A percentile compares a stretch with the other conserved stretches of the same genome.
These are phyloP conservation scores for Chloris gayana DNA, from an alignment of 176 grass and related monocot genomes.

Conservation along the genomic window DNA sequence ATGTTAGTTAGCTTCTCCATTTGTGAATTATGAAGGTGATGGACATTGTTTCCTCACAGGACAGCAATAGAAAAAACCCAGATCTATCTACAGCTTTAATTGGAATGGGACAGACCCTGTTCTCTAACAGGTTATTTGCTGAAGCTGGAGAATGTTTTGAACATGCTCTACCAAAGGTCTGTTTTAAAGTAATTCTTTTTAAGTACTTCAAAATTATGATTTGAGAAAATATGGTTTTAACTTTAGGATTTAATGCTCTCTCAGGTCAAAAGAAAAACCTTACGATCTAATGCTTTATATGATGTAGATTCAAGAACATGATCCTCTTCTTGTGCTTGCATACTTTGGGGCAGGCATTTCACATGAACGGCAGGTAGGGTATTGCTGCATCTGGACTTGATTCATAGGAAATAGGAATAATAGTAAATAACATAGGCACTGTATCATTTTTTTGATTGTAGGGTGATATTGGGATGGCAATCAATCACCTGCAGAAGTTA, in stretches of 20 bases:
- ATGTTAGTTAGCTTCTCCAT: slow-evolving; percentile 15
- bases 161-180: slow-evolving; percentile 75
- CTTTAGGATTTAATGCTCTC: not conserved
- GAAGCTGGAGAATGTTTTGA: slow-evolving; percentile 78
- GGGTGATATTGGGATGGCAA: slow-evolving; percentile 68
- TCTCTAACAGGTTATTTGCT: slow-evolving; percentile 55
- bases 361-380: slow-evolving; percentile 57
- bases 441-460: slow-evolving; percentile 39
- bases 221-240: slow-evolving; percentile 7
- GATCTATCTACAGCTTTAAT: slow-evolving; percentile 64
- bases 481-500: slow-evolving; percentile 73
- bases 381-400: not conserved
- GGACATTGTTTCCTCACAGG: slow-evolving; percentile 47
- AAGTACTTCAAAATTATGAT: slow-evolving; percentile 21
- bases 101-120: slow-evolving; percentile 68
- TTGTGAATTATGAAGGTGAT: slow-evolving; percentile 35
- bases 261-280: too few relatives aligned
- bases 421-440: not conserved
- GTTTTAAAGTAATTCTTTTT: slow-evolving; percentile 35
- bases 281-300: slow-evolving; percentile 17
- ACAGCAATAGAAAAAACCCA: slow-evolving; percentile 74
- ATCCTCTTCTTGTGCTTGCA: slow-evolving; percentile 81
- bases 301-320: slow-evolving; percentile 75
- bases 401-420: slow-evolving; percentile 22
- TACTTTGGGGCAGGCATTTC: slow-evolving; percentile 64